These are phyloP conservation scores for Tranzscheliella williamsii DNA, from an alignment of 1,284 basidiomycete species.

Conservation along the genomic window DNA sequence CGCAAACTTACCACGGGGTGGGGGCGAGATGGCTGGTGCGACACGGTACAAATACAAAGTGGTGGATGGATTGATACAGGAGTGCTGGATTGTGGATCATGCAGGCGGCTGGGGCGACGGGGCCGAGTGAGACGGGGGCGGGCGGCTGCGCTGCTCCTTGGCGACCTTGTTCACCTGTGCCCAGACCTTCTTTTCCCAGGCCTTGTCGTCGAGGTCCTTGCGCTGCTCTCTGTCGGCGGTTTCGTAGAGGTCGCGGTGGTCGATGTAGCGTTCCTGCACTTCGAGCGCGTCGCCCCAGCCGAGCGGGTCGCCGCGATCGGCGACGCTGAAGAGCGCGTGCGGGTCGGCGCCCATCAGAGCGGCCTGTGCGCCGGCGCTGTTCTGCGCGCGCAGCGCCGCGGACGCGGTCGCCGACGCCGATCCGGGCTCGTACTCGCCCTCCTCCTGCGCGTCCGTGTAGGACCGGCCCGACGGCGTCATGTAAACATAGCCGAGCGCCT, in stretches of 20 bases:
- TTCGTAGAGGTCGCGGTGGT: slow-evolving; percentile 33
- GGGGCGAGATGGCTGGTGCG: slow-evolving; percentile 8
- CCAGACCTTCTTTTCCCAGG: slow-evolving; percentile 34
- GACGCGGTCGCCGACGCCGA: slow-evolving; percentile 21
- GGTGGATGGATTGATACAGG: too few relatives aligned
- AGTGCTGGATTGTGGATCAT: slow-evolving; percentile 1
- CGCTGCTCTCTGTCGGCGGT: slow-evolving; percentile 24
- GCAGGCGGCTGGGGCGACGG: too few relatives aligned
- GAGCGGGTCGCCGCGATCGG: slow-evolving; percentile 39
- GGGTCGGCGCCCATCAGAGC: slow-evolving; percentile 32
- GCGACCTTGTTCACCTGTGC: slow-evolving; percentile 27
- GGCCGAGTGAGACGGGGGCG: background rate
- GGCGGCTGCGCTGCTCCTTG: slow-evolving; percentile 7
- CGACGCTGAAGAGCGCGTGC: slow-evolving; percentile 43
- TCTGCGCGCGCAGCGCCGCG: slow-evolving; percentile 11
- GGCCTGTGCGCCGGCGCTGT: background rate
- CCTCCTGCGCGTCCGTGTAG: slow-evolving; percentile 10
- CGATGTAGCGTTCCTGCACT: slow-evolving; percentile 53
- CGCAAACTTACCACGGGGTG: too few relatives aligned
- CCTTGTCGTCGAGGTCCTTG: slow-evolving; percentile 27
- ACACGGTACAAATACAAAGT: slow-evolving; percentile 4
- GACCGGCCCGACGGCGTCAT: slow-evolving; percentile 3
- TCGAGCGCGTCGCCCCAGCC: slow-evolving; percentile 51
- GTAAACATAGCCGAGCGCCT: slow-evolving; percentile 57
- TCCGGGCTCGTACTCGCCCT: slow-evolving; percentile 27